Evolutionary conservation across 2,329 filamentous ascomycete species (phyloP).

Genomic region (Aspergillus latus): DNA sequence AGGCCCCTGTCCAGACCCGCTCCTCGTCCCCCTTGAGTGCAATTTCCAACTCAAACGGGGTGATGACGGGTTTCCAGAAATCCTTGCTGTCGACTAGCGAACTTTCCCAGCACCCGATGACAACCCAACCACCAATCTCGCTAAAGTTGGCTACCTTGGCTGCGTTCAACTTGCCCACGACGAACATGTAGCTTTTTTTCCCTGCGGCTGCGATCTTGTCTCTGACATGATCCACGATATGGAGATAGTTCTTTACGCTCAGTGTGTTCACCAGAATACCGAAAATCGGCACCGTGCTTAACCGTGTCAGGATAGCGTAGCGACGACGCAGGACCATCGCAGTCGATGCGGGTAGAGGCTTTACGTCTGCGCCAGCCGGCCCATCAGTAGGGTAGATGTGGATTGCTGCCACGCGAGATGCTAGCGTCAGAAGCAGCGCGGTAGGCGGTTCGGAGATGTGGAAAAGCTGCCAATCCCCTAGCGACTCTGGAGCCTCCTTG

Average conservation of each 20-base stretch:
- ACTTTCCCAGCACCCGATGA: constrained; percentile 98
- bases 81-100: constrained; percentile 84
- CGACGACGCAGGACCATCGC: constrained; percentile 71
- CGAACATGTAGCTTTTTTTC: constrained; percentile 94
- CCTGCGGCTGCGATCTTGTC: constrained; percentile 72
- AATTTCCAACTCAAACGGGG: constrained; percentile 87
- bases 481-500: constrained; percentile 44
- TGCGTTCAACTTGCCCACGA: constrained; percentile 93
- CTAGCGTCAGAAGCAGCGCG: constrained; percentile 81
- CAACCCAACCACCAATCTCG: constrained; percentile 94
- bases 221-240: constrained; percentile 73
- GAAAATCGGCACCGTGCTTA: constrained; percentile 79
- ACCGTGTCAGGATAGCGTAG: constrained; percentile 79
- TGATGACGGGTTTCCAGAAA: constrained; percentile 86
- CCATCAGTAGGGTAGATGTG: constrained; percentile 69
- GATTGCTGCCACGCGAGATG: constrained; percentile 74
- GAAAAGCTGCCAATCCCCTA: constrained; percentile 73
- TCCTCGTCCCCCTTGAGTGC: constrained; percentile 73
- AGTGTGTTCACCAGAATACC: constrained; percentile 96
- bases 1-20: constrained; percentile 81
- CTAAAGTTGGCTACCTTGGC: constrained; percentile 96
- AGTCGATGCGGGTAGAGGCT: constrained; percentile 51
- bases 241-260: constrained; percentile 84
- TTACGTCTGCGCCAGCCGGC: constrained; percentile 29
- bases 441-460: constrained; percentile 80